A percentile compares a stretch with the other conserved stretches of the same genome.
phyloP scores from a whole-genome alignment of 495 filamentous ascomycete genomes.

The Barbatosphaeria neglecta region DNA sequence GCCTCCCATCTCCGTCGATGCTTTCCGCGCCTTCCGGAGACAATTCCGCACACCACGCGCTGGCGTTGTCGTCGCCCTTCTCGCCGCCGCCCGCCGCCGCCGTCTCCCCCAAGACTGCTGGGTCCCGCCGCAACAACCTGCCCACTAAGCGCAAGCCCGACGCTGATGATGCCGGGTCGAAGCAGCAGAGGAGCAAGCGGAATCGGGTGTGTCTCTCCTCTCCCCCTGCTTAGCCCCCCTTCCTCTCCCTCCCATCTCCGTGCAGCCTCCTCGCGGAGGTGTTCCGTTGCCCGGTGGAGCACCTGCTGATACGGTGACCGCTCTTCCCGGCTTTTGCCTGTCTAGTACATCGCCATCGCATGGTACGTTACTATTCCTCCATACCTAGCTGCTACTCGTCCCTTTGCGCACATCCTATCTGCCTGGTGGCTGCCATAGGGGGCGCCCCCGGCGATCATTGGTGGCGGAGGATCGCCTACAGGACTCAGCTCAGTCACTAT shows the following conservation, averaged over 20 bases:
- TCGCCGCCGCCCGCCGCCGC: slow-evolving; percentile 16
- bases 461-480: too few species aligned
- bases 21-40: slow-evolving; percentile 22
- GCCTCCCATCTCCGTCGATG: slow-evolving; percentile 11
- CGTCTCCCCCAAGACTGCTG: too few species aligned
- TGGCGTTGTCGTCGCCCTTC: slow-evolving; percentile 13
- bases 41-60: slow-evolving; percentile 23
- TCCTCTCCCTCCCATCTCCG: too few species aligned
- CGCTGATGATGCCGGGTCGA: slow-evolving; percentile 20
- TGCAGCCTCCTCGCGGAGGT: too few species aligned
- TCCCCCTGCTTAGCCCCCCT: too few species aligned
- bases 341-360: slow-evolving; percentile 79
- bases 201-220: slow-evolving; percentile 34
- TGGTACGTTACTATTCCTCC: slow-evolving; percentile 44
- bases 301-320: neutral
- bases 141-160: slow-evolving; percentile 29
- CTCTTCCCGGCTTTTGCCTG: neutral
- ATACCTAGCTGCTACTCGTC: too few species aligned
- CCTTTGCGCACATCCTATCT: too few species aligned
- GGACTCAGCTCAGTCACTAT: too few species aligned
- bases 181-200: slow-evolving; percentile 48
- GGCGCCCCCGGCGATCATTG: too few species aligned
- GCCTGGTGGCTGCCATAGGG: too few species aligned
- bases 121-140: too few species aligned
- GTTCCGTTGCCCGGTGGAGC: neutral